A percentile compares a stretch with the other conserved stretches of the same genome.
These are phyloP conservation scores for Phyllostachys edulis DNA, from an alignment of 176 grass and related monocot genomes.

Conservation along the genomic window DNA sequence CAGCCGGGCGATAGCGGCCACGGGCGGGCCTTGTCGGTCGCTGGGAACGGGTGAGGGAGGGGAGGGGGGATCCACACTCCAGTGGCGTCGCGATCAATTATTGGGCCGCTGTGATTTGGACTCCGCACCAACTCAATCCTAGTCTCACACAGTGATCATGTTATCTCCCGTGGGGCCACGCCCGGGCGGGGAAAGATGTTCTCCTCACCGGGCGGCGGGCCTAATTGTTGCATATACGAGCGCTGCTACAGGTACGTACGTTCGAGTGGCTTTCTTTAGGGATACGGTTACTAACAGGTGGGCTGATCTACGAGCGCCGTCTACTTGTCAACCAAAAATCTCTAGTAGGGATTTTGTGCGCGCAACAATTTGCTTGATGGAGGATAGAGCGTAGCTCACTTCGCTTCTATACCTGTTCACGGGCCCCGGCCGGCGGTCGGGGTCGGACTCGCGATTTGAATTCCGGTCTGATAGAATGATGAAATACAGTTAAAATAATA, in stretches of 20 bases:
- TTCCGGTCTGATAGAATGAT: too few species aligned
- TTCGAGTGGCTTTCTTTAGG: too few species aligned
- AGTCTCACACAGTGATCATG: conserved; percentile 71
- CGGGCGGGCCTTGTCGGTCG: conserved; percentile 60
- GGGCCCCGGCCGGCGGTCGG: too few species aligned
- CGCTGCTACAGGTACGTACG: too few species aligned
- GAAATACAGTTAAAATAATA: too few species aligned
- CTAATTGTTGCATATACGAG: too few species aligned
- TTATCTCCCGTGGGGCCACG: conserved; percentile 43
- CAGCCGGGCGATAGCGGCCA: conserved; percentile 31
- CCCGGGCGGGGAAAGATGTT: conserved; percentile 11
- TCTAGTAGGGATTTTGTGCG: neutral
- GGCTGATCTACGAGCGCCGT: too few species aligned
- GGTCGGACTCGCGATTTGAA: too few species aligned
- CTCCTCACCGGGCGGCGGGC: too few species aligned
- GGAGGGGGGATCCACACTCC: neutral
- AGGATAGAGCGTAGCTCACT: too few species aligned
- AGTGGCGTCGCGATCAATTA: conserved; percentile 67
- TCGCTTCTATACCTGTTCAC: too few species aligned
- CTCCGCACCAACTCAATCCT: conserved; percentile 61
- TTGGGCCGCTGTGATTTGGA: conserved; percentile 74
- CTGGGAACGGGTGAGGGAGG: conserved; percentile 26
- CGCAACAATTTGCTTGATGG: neutral
- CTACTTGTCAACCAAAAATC: neutral
- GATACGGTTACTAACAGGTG: too few species aligned